phyloP scores from a whole-genome alignment of 192 early-diverging fungal genomes.

The Physocladia obscura region DNA sequence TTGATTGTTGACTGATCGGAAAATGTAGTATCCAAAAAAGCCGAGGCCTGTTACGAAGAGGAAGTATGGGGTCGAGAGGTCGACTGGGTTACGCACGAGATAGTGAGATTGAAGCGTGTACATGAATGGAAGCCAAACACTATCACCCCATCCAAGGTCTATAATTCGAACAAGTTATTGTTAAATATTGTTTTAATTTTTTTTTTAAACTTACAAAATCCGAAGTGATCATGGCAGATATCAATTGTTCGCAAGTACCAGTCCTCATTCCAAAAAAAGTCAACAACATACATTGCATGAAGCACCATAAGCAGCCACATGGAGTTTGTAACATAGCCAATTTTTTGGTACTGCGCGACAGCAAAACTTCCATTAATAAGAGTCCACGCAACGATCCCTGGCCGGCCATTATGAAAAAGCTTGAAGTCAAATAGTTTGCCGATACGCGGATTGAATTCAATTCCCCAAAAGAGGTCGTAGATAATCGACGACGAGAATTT shows the following conservation, averaged over 20 bases:
- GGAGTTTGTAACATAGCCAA: conserved; percentile 77
- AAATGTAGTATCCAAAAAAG: conserved; percentile 74
- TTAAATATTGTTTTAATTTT: not conserved
- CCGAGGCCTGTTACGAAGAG: conserved; percentile 51
- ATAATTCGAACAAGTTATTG: not conserved
- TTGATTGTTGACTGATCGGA: conserved; percentile 77
- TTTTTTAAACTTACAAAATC: conserved; percentile 56
- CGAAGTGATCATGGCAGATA: conserved; percentile 84
- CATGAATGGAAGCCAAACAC: conserved; percentile 79
- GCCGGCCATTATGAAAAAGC: conserved; percentile 80
- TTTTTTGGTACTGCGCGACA: conserved; percentile 69
- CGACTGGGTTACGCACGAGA: conserved; percentile 69
- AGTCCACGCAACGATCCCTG: conserved; percentile 84
- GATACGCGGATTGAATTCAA: conserved; percentile 79
- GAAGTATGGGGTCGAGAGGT: conserved; percentile 61
- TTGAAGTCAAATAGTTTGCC: conserved; percentile 79
- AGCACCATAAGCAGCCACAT: conserved; percentile 76
- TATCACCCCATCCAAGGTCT: conserved; percentile 78
- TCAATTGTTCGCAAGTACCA: conserved; percentile 85
- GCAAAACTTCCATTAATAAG: conserved; percentile 77
- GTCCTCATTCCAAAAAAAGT: conserved; percentile 82
- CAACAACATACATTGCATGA: conserved; percentile 73
- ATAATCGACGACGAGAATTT: conserved; percentile 73
- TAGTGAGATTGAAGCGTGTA: conserved; percentile 82
- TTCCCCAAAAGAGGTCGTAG: conserved; percentile 78